Percentiles rank a stretch among this genome's conserved stretches.
phyloP scores from a whole-genome alignment of 2,329 filamentous ascomycete species.

The Fusarium secorum region DNA sequence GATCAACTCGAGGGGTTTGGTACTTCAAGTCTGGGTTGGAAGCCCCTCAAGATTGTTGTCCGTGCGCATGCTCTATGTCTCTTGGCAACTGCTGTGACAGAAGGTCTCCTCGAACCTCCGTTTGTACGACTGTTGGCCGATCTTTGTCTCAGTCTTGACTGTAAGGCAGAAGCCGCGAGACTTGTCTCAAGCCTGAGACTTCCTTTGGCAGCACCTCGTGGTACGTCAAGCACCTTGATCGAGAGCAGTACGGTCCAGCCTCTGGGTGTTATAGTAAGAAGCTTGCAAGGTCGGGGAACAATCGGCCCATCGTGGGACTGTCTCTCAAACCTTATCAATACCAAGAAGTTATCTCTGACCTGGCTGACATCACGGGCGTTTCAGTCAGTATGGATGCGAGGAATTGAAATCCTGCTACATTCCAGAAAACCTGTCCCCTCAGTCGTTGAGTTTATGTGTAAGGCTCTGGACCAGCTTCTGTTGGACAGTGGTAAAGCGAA shows the following conservation, averaged over 20 bases:
- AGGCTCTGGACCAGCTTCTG: slow-evolving; percentile 37
- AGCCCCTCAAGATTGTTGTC: slow-evolving; percentile 45
- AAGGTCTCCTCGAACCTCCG: slow-evolving; percentile 43
- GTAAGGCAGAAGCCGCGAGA: slow-evolving; percentile 41
- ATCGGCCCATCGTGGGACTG: slow-evolving; percentile 34
- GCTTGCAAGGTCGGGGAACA: slow-evolving; percentile 3
- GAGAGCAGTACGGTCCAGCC: slow-evolving; percentile 35
- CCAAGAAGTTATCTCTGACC: slow-evolving; percentile 28
- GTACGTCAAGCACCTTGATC: slow-evolving; percentile 13
- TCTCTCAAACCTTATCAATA: slow-evolving; percentile 33
- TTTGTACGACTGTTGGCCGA: slow-evolving; percentile 43
- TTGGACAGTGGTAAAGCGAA: slow-evolving; percentile 3
- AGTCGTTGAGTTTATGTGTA: slow-evolving; percentile 36
- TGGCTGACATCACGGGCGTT: slow-evolving; percentile 42
- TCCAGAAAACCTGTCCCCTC: slow-evolving; percentile 32
- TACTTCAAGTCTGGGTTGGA: slow-evolving; percentile 43
- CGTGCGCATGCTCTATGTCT: slow-evolving; percentile 45
- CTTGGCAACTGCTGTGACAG: slow-evolving; percentile 42
- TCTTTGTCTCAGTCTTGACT: slow-evolving; percentile 42
- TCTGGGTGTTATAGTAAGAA: slow-evolving; percentile 30
- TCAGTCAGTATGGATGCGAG: slow-evolving; percentile 38
- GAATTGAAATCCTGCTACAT: slow-evolving; percentile 39
- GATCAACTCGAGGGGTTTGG: slow-evolving; percentile 48
- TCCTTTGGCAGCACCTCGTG: slow-evolving; percentile 26
- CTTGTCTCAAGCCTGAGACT: slow-evolving; percentile 33